Evolutionary conservation across 2,329 filamentous ascomycete species (phyloP), one percentile per base, ranked within the genome.

Genomic region (Colletotrichum sp.): DNA sequence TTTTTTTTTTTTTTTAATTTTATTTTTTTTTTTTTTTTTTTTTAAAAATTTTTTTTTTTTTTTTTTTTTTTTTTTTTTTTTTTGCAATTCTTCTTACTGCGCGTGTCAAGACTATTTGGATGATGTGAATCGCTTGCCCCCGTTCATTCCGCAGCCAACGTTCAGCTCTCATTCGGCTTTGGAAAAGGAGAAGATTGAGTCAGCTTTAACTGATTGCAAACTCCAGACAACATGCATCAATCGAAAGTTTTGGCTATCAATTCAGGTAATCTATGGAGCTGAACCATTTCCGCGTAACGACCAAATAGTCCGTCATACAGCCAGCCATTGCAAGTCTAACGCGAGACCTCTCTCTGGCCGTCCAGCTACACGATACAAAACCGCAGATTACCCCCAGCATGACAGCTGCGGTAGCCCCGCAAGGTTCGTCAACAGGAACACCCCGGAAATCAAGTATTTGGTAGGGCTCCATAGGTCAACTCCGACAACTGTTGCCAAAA

Each of bases 201-300:
- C 3, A 8, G 1, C 1, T 44, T 44, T 1, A 44, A 44, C 2
- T 18, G 16, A 39, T 39, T 1, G 16, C 0, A 39, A 18, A 39
- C 1, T 18, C 16, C 8, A 18, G 2, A 39, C 16, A 2, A 1
- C 2, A 13, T 16, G 34, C 36, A 39, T 9, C 36, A 18, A 1
- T 18, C 16, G 16, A 9, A 18, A 39, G 5, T 39, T 39, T 4
- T 39, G 16, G 36, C 4, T 18, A 9, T 18, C 2, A 39, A 18
- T 39, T n/a, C 39, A 44, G 18, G 18, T 44, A 18, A 10, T 18
- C 0, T 44, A 10, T 10, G 8, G 39, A 44, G 18, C 0, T n/a
- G 39, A n/a, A n/a, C 16, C 16, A 1, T 0, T 10, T n/a, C 39
- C 39, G 39, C 39, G 18, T 10, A 9, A 44, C 2, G 1, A n/a